Base-by-base conservation (phyloP, 1,139 yeast genomes). In the Yamadazyma diddensiae region DNA sequence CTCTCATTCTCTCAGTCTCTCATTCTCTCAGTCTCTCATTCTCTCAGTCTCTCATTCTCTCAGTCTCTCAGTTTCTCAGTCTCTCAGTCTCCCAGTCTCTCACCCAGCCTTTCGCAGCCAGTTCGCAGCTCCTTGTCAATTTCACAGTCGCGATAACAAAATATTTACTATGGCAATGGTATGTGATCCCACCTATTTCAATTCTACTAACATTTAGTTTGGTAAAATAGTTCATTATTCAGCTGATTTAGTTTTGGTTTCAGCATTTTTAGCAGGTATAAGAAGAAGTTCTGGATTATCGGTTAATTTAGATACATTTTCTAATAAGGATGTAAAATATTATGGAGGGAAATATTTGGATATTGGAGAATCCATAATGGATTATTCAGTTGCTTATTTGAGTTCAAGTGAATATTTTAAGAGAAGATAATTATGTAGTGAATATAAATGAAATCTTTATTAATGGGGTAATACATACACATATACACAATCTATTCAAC, bases 191-290 rank as follows among this genome's bases (percentile, higher is more conserved):
- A 21, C 12, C 12, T n/a, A n/a, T n/a, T n/a, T n/a, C n/a, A n/a
- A n/a, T n/a, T 6, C 21, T 29, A 32, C 38, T 36, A 36, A 36
- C 39, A 28, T 3, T 6, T 17, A 71, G 79, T 47, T 78, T 29
- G 78, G 81, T n/a, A 82, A 71, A 67, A 53, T 71, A 4, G 54
- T 81, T 35, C 97, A 92, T 57, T 49, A 73, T 33, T 72, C 88
- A 2, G 61, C 82, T 26, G 97, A 92, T 54, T 69, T 88, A 28
- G 78, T 82, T 2, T 68, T 92, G 27, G 69, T 87, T 4, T 83
- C 96, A 1, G 82, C 95, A 0, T 75, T 88, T 34, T 66, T 92
- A 35, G 95, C 97, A 1, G 97, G 97, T 2, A 79, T 92, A 31
- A 86, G 82, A 59, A 77, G 95, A 55, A 80, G 81, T 47, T 82